phyloP scores from a whole-genome alignment of 2,329 filamentous ascomycete species.

The Chalaropsis ovoidea region DNA sequence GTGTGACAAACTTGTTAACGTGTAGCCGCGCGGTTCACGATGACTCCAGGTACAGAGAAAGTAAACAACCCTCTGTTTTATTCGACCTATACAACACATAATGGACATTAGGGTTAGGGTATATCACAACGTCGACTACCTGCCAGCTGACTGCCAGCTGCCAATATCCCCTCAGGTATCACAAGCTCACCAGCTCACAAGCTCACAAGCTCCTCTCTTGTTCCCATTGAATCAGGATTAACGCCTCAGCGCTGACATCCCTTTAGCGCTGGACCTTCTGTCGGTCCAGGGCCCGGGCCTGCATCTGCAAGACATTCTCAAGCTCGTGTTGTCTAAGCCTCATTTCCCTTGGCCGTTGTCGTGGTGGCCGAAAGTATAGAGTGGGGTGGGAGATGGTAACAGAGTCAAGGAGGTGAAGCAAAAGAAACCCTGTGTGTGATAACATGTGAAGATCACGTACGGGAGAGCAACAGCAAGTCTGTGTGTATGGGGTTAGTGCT shows the following conservation, averaged over 20 bases:
- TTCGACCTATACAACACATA: no score
- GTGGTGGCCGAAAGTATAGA: background rate
- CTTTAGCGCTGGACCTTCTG: conserved; percentile 3
- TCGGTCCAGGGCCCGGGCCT: background rate
- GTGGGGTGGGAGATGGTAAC: background rate
- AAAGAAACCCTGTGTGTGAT: background rate
- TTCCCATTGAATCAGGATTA: conserved; percentile 13
- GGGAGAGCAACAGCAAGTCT: no score
- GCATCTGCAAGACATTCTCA: conserved; percentile 8
- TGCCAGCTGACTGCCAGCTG: background rate
- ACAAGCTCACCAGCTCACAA: background rate
- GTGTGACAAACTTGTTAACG: background rate
- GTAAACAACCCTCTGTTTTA: background rate
- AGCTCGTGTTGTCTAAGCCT: conserved; percentile 11
- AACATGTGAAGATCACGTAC: no score
- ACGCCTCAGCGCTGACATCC: background rate
- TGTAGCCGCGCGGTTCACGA: background rate
- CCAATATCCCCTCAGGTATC: background rate
- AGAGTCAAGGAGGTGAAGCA: background rate
- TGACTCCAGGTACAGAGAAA: no score
- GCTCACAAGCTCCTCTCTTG: background rate
- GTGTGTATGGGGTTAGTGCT: no score
- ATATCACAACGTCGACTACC: background rate
- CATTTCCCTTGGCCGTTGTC: conserved; percentile 5
- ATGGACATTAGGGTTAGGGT: background rate